Evolutionary conservation across 2,329 filamentous ascomycete genomes (phyloP).

Genomic region (Colletotrichum paranaense): DNA sequence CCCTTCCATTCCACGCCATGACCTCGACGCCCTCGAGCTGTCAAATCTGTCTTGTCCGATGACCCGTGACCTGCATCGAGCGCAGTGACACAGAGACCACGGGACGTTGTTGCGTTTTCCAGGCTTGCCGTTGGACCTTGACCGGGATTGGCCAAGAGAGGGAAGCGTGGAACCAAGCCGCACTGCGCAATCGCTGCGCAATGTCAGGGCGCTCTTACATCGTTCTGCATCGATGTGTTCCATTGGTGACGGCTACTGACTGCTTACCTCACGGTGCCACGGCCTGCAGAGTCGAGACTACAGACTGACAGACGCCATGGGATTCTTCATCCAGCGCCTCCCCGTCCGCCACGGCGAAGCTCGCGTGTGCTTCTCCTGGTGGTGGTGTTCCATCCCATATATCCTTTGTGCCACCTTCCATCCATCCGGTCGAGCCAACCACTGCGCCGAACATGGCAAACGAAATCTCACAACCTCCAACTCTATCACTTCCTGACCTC

Average conservation of each 20-base stretch:
- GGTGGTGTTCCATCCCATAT: slow-evolving; percentile 26
- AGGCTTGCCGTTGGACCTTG: slow-evolving; percentile 8
- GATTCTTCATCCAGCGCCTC: slow-evolving; percentile 25
- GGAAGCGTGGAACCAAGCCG: slow-evolving; percentile 15
- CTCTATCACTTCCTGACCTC: slow-evolving; percentile 31
- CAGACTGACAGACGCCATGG: background rate
- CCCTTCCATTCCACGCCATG: slow-evolving; percentile 7
- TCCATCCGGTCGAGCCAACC: slow-evolving; percentile 28
- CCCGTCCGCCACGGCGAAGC: background rate
- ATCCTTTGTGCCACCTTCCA: slow-evolving; percentile 21
- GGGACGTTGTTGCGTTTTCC: background rate
- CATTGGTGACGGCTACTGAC: background rate
- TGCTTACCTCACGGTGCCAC: background rate
- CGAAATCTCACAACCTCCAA: slow-evolving; percentile 4
- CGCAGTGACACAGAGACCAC: slow-evolving; percentile 21
- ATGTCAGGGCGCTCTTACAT: slow-evolving; percentile 19
- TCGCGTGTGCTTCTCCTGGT: background rate
- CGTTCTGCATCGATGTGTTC: background rate
- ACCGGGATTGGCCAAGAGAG: slow-evolving; percentile 14
- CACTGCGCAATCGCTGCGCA: slow-evolving; percentile 8
- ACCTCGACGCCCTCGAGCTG: slow-evolving; percentile 9
- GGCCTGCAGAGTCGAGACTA: background rate
- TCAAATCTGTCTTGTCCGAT: slow-evolving; percentile 15
- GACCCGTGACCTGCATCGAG: slow-evolving; percentile 11
- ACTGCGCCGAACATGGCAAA: background rate